phyloP scores from a whole-genome alignment of 208 protist genomes.

The Trichomonas gallinae region DNA sequence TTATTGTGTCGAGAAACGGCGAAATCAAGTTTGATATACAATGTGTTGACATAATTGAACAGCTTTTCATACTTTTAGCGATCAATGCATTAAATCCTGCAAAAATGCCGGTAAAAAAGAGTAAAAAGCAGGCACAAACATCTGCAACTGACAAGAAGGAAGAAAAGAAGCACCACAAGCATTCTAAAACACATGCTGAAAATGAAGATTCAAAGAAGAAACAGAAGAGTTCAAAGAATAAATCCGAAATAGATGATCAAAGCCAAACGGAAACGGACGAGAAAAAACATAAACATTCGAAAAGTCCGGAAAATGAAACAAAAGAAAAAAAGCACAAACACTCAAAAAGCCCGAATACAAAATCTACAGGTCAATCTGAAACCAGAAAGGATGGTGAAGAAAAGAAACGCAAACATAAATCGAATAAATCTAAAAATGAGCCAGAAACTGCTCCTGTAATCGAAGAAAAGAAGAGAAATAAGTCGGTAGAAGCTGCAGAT shows the following conservation, averaged over 20 bases:
- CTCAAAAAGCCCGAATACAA: too few relatives aligned
- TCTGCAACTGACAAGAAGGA: not conserved
- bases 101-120: not conserved
- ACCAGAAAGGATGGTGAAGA: not conserved
- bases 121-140: not conserved
- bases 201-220: not conserved
- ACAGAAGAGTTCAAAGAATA: too few relatives aligned
- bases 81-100: not conserved
- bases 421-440: too few relatives aligned
- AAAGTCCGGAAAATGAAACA: too few relatives aligned
- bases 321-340: too few relatives aligned
- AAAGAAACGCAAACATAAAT: not conserved
- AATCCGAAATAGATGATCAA: too few relatives aligned
- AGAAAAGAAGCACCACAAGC: not conserved
- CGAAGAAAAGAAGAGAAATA: not conserved
- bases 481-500: not conserved
- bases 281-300: too few relatives aligned
- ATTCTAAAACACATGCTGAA: not conserved
- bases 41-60: not conserved
- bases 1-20: not conserved
- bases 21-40: not conserved
- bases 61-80: not conserved
- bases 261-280: too few relatives aligned
- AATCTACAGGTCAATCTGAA: too few relatives aligned
- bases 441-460: too few relatives aligned